Conservation (phyloP, 2,329 filamentous ascomycete genomes). For the Exophiala lecanii-corni region DNA sequence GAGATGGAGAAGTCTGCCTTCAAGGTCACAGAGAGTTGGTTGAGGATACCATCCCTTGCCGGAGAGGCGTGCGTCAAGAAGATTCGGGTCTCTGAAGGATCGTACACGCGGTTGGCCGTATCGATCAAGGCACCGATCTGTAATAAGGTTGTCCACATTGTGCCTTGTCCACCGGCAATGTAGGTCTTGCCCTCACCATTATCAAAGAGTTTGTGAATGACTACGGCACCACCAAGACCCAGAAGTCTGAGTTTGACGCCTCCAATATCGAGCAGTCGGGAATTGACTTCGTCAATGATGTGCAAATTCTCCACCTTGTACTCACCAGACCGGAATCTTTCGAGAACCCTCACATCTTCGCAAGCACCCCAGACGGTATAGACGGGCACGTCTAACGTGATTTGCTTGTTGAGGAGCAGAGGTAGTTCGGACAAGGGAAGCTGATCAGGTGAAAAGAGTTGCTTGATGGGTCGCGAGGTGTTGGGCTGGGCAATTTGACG, state of each 20-base stretch:
- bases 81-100: conserved; percentile 92
- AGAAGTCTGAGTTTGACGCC: conserved; percentile 93
- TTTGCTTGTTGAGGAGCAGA: conserved; percentile 77
- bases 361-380: conserved; percentile 99
- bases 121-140: conserved; percentile 99
- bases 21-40: conserved; percentile 93
- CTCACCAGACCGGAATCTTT: conserved; percentile 95
- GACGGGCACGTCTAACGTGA: conserved; percentile 91
- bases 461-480: conserved; percentile 65
- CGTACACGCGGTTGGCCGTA: conserved; percentile 96
- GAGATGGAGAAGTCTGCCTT: conserved; percentile 99
- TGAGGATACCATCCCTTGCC: conserved; percentile 90
- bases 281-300: conserved; percentile 97
- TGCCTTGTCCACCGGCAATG: conserved; percentile 95
- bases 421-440: conserved; percentile 90
- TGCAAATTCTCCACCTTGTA: conserved; percentile 97
- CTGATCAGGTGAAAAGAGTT: conserved; percentile 73
- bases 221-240: conserved; percentile 89
- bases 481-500: conserved; percentile 63
- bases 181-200: conserved; percentile 97
- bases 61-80: conserved; percentile 97
- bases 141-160: conserved; percentile 97
- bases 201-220: conserved; percentile 99
- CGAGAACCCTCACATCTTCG: conserved; percentile 93
- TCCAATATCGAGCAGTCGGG: conserved; percentile 87